phyloP scores from a whole-genome alignment of 2,329 filamentous ascomycete species.

The Alternaria arbusti region DNA sequence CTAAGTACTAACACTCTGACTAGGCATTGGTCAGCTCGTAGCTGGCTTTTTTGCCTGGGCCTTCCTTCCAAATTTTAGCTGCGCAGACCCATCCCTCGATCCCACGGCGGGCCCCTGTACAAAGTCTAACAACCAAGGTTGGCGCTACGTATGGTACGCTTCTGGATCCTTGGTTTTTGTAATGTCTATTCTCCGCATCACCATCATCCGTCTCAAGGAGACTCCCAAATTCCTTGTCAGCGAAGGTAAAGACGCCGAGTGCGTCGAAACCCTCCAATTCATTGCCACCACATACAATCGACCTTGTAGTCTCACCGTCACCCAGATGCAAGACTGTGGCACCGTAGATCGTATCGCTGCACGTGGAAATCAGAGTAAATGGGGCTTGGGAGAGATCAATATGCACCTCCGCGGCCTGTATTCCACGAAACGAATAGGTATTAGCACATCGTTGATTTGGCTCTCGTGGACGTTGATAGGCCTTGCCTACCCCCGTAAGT shows the following conservation, averaged over 20 bases:
- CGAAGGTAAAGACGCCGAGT: conserved; percentile 60
- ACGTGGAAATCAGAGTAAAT: conserved; percentile 38
- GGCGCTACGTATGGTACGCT: conserved; percentile 64
- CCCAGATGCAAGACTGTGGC: conserved; percentile 57
- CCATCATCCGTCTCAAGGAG: conserved; percentile 61
- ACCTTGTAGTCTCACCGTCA: conserved; percentile 59
- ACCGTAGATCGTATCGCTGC: conserved; percentile 27
- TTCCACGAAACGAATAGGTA: conserved; percentile 63
- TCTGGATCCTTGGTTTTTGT: conserved; percentile 61
- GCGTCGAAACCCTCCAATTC: conserved; percentile 56
- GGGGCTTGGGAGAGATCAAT: conserved; percentile 49
- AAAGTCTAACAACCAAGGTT: conserved; percentile 61
- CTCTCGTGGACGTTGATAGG: conserved; percentile 73
- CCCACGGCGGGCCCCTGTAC: conserved; percentile 55
- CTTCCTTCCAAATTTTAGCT: conserved; percentile 59
- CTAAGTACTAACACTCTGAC: conserved; percentile 7
- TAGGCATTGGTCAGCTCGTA: conserved; percentile 57
- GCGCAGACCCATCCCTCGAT: conserved; percentile 42
- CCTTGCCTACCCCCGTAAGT: conserved; percentile 66
- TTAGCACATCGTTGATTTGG: conserved; percentile 71
- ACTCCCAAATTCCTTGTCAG: conserved; percentile 64
- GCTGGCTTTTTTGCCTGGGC: conserved; percentile 63
- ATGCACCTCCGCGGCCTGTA: conserved; percentile 71
- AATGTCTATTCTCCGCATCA: conserved; percentile 60
- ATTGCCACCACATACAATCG: conserved; percentile 62